These are phyloP conservation scores for Dactylellina leptospora DNA, from an alignment of 2,329 filamentous ascomycete genomes.

Conservation along the genomic window DNA sequence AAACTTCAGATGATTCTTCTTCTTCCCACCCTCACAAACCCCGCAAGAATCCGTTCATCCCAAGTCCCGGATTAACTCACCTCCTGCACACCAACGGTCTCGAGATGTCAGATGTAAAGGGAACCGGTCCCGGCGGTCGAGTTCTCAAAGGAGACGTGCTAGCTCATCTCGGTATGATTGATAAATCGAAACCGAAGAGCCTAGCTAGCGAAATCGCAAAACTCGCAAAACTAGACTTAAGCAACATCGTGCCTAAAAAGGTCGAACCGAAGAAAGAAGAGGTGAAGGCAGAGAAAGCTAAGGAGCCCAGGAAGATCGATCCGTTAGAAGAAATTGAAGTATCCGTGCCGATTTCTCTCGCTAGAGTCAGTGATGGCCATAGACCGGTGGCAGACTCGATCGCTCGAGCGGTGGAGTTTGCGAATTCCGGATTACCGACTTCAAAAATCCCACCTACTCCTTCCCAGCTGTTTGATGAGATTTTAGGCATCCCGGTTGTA, in stretches of 20 bases:
- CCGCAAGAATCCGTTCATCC: constrained; percentile 74
- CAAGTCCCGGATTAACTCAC: constrained; percentile 62
- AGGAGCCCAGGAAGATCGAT: constrained; percentile 59
- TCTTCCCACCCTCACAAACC: constrained; percentile 15
- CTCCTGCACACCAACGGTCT: constrained; percentile 82
- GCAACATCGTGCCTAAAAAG: constrained; percentile 85
- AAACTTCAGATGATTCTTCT: background rate
- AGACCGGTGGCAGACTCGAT: constrained; percentile 70
- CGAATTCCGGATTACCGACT: constrained; percentile 76
- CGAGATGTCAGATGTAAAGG: constrained; percentile 80
- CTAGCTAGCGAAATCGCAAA: constrained; percentile 77
- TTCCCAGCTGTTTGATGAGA: constrained; percentile 77
- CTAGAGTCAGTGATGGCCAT: constrained; percentile 67
- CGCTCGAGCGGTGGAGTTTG: constrained; percentile 80
- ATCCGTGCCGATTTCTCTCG: constrained; percentile 67
- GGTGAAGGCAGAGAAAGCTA: constrained; percentile 62
- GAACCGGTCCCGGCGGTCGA: constrained; percentile 85
- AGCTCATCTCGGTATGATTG: constrained; percentile 82
- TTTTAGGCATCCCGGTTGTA: constrained; percentile 75
- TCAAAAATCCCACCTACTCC: constrained; percentile 70
- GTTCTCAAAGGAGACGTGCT: constrained; percentile 95
- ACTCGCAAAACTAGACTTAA: constrained; percentile 85
- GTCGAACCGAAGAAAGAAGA: constrained; percentile 59
- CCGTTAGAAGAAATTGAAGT: constrained; percentile 54
- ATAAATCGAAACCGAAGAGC: constrained; percentile 74